Base-by-base conservation (phyloP, 1,284 basidiomycete genomes). In the Rhodotorula sp. region DNA sequence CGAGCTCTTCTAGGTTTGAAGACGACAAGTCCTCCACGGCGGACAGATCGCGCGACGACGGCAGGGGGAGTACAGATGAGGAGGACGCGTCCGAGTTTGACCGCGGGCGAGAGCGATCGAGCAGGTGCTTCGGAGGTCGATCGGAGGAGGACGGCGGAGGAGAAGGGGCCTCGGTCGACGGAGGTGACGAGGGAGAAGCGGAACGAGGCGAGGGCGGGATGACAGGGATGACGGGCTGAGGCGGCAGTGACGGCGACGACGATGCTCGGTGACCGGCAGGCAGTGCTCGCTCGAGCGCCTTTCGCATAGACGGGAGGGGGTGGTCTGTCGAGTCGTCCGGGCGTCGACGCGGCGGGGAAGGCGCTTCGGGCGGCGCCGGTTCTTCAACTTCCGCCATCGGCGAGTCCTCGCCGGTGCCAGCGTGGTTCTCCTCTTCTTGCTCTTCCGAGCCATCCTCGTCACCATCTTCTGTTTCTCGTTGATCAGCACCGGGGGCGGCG, bases 111-210 rank as follows among this genome's bases (percentile, higher is more conserved):
- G 60, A 43, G 15, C 48, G 56, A 56, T 67, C 48, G 26, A 62
- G 48, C 26, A 48, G 34, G 54, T 66, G 65, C 31, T 66, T 66
- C 21, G 64, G 45, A 18, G 64, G 64, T 26, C 58, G 59, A 19
- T 48, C 38, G 2, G 45, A 50, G 14, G 45, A 23, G 15, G 49
- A 10, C 3, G 26, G 26, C 1, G 43, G 15, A 16, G 50, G 18
- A 4, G 50, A 12, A 6, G 23, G 23, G 2, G 31, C n/a, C 0
- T 15, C 18, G 19, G 60, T 34, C 5, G 50, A 47, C 3, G 58
- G 49, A 6, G 58, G 23, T 14, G 56, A 21, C 1, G 63, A 54
- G 1, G 64, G 57, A 48, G 59, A 48, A 45, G 50, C 43, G 23
- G 65, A 23, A 19, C 26, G 15, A 21, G 45, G 26, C 12, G 34